Evolutionary conservation across 768 basidiomycete species (phyloP), one percentile per base, ranked within the genome.

Genomic region (Lyophyllum semitale): DNA sequence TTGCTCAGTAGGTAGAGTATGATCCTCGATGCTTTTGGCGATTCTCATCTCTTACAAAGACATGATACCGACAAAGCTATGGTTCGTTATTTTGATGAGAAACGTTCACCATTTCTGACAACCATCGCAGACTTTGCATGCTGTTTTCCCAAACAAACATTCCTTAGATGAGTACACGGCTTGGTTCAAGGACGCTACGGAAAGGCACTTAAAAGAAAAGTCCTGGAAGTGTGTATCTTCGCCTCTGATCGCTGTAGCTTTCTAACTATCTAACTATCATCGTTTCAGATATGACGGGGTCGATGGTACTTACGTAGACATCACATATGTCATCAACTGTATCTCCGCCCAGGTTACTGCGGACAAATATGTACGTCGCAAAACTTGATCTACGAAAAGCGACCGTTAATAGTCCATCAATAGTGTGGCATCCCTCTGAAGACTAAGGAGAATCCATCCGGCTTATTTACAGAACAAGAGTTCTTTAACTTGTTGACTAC

Each of bases 361-460:
- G 2, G 70, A 74, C 49, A 62, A 68, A 51, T 53, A 78, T 20
- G 77, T 77, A 44, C 26, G 72, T 63, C 8, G 12, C 3, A 8
- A 17, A 12, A 27, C 45, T 22, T 23, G 2, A n/a, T 5, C 15
- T 8, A 2, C 25, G 20, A 13, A 26, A 7, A 17, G 37, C 18
- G 11, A n/a, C 22, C 26, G 41, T 27, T 27, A 41, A 18, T 11
- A 44, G n/a, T 13, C n/a, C n/a, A 25, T 29, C 9, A 4, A 22
- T 35, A 80, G 77, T 68, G 71, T 40, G 81, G 81, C 3, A 69
- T 83, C 26, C 62, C 73, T 12, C 59, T 81, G 40, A 83, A 82
- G 67, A 79, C 79, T 2, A 68, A 73, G 41, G 70, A 68, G 26
- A 77, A 76, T 32, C 77, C 78, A 2, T 59, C 60, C 3, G 81